A percentile compares a stretch with the other conserved stretches of the same genome.
phyloP scores from a whole-genome alignment of 164 flowering plant genomes.

The Berberis vulgaris region DNA sequence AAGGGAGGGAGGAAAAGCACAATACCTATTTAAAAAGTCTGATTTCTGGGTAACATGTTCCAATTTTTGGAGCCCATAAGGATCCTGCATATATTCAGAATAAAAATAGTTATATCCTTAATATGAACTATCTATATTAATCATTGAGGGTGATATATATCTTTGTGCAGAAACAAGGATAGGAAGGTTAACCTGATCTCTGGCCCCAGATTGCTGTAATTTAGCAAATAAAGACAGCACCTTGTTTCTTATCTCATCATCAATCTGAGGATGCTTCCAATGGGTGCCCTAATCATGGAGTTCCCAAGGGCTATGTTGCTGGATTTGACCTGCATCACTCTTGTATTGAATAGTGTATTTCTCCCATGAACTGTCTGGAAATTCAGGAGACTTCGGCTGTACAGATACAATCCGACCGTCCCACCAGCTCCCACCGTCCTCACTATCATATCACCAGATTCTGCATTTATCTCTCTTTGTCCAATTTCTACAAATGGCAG shows the following conservation, averaged over 20 bases:
- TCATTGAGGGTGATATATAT: background rate
- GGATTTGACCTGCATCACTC: constrained; percentile 28
- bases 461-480: constrained; percentile 69
- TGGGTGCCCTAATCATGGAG: constrained; percentile 53
- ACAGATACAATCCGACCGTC: constrained; percentile 59
- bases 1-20: no score
- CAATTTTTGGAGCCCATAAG: constrained; percentile 57
- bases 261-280: constrained; percentile 73
- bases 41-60: constrained; percentile 46
- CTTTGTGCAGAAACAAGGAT: background rate
- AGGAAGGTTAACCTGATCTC: constrained; percentile 32
- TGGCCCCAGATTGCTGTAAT: constrained; percentile 39
- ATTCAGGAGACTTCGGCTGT: constrained; percentile 58
- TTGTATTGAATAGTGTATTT: constrained; percentile 58
- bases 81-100: constrained; percentile 45
- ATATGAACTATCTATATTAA: no score
- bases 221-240: constrained; percentile 41
- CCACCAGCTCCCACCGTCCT: constrained; percentile 90
- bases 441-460: constrained; percentile 85
- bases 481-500: constrained; percentile 74
- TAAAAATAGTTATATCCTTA: background rate
- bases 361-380: constrained; percentile 98
- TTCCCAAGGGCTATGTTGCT: constrained; percentile 89
- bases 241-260: constrained; percentile 32
- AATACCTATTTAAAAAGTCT: constrained; percentile 61